Base-by-base conservation (phyloP, 495 filamentous ascomycete genomes). In the Trichoderma virens region DNA sequence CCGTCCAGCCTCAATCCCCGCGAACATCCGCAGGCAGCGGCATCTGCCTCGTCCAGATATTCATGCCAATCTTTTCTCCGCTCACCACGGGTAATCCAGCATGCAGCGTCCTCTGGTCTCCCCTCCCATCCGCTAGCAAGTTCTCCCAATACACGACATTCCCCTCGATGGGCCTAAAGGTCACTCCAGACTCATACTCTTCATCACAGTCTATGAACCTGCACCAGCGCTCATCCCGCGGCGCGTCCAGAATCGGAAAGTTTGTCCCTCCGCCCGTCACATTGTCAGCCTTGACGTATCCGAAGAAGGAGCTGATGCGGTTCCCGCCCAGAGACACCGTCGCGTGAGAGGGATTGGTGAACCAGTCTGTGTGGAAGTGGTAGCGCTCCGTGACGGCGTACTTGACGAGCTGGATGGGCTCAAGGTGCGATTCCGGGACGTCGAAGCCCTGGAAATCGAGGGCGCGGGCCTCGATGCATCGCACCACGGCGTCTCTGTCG, bases 101-200 rank as follows among this genome's bases (percentile, higher is more conserved):
- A 78, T 92, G 89, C 73, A 89, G 80, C 38, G 82, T 87, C 73
- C 85, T 79, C 67, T 81, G 74, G 73, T 89, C 86, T 31, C 87
- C 87, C 6, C 70, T 75, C 54, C 88, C 87, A 3, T 78, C 71
- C 1, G 69, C 60, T 20, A 79, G 67, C 65, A 92, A 69, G 75
- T 92, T 92, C 77, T 85, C 82, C 88, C 89, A 92, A 70, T 86
- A 92, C 18, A 92, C 81, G 5, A 87, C 88, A 75, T 88, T 89
- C 25, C 88, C 88, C 69, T 83, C 80, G 7, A 87, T 74, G 0
- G 88, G 84, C 66, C 82, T 82, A 68, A 90, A 90, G 51, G 86
- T 90, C 4, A 89, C 76, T 0, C 88, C 88, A 32, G 81, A 78
- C 28, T 81, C 79, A 66, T 74, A 77, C 47, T 71, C 70, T 64